Conservation (phyloP, 1,284 basidiomycete genomes). For the Leccinum huronense region DNA sequence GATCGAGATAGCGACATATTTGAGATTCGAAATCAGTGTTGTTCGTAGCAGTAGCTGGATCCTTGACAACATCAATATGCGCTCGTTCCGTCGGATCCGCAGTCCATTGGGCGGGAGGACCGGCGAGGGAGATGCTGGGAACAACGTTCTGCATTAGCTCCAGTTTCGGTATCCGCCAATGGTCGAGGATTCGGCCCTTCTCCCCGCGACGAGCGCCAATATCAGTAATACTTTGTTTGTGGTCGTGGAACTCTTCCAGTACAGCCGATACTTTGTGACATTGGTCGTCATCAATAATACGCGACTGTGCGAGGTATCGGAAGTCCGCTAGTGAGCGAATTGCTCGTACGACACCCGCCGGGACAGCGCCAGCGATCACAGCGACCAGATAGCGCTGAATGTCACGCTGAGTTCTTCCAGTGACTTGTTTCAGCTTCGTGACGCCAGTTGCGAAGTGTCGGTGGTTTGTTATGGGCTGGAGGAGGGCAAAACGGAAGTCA, state of each 20-base stretch:
- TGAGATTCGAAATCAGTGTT: neutral
- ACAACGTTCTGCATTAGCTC: neutral
- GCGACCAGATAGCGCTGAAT: neutral
- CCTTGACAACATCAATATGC: neutral
- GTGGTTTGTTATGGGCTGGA: neutral
- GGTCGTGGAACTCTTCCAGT: neutral
- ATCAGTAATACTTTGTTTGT: neutral
- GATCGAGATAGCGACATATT: neutral
- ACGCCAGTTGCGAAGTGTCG: neutral
- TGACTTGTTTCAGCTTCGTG: neutral
- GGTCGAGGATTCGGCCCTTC: neutral
- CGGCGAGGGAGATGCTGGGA: neutral
- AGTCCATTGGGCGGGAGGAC: neutral
- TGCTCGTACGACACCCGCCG: neutral
- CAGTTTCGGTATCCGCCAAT: neutral
- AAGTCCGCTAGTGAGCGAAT: neutral
- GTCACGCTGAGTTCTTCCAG: neutral
- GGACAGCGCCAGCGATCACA: neutral
- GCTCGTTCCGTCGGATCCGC: neutral
- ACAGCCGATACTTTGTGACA: neutral
- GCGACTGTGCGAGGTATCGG: neutral
- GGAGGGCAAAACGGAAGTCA: neutral
- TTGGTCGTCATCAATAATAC: neutral
- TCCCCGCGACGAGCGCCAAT: neutral
- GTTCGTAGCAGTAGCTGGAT: neutral